Evolutionary conservation across 148 eudicot genomes (phyloP).

Genomic region (Dysphania ambrosioides): DNA sequence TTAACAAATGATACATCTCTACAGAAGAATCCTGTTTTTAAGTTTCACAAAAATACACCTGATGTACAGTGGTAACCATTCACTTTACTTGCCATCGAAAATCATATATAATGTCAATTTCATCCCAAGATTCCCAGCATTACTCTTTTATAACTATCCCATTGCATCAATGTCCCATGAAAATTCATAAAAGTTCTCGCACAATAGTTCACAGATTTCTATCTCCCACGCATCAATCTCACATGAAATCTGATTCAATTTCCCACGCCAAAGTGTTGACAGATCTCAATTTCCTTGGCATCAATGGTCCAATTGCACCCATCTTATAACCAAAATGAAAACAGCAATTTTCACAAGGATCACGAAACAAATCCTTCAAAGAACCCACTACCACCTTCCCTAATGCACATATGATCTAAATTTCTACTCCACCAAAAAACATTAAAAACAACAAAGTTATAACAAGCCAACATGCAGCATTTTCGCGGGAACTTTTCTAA

Average conservation of each 20-base stretch:
- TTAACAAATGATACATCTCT: neutral
- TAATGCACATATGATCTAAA: neutral
- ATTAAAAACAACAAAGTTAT: neutral
- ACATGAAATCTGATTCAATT: too few species aligned
- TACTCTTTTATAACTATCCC: too few species aligned
- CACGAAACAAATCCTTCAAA: neutral
- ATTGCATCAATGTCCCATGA: too few species aligned
- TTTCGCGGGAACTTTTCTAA: neutral
- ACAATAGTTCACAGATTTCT: neutral
- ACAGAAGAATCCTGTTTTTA: too few species aligned
- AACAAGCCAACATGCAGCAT: constrained; percentile 14
- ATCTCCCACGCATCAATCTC: neutral
- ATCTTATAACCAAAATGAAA: neutral
- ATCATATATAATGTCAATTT: too few species aligned
- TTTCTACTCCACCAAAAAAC: neutral
- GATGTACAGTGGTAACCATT: too few species aligned
- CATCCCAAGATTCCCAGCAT: too few species aligned
- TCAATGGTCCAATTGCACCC: neutral
- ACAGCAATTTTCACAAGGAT: neutral
- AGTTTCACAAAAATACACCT: too few species aligned
- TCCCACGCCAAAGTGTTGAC: neutral
- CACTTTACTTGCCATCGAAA: too few species aligned
- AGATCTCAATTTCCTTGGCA: neutral
- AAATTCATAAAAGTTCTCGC: neutral
- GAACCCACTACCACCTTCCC: neutral